These are phyloP conservation scores for Neostapfia colusana DNA, from an alignment of 176 grass and related monocot species.

Conservation along the genomic window DNA sequence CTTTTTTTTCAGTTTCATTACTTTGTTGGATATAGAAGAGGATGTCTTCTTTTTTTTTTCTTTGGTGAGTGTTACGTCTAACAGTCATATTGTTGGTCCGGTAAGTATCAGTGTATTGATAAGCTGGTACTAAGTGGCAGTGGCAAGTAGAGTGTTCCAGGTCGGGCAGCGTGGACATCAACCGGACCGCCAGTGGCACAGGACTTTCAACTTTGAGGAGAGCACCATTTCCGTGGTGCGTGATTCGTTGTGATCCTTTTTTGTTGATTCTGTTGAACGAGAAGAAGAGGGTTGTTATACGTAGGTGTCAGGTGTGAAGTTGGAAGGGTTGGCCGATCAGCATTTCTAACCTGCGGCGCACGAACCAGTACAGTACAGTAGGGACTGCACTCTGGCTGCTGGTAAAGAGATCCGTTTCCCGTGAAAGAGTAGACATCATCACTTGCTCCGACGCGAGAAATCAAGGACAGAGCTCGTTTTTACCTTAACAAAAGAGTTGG, in stretches of 20 bases:
- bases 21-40: conserved; percentile 25
- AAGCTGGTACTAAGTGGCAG: background rate
- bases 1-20: conserved; percentile 19
- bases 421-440: too few species aligned
- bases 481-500: too few species aligned
- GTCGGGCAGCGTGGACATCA: background rate
- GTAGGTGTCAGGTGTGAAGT: conserved; percentile 25
- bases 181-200: background rate
- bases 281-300: background rate
- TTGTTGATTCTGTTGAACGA: background rate
- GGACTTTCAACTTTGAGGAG: background rate
- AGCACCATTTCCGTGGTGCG: conserved; percentile 23
- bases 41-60: conserved; percentile 6
- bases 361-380: too few species aligned
- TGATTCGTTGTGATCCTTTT: conserved; percentile 21
- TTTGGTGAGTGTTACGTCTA: background rate
- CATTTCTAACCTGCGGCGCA: conserved; percentile 6
- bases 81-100: background rate
- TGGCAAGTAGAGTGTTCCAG: conserved; percentile 29
- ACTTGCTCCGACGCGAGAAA: background rate
- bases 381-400: background rate
- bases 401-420: too few species aligned
- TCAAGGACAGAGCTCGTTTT: background rate
- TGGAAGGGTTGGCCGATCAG: background rate
- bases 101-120: conserved; percentile 29